These are phyloP conservation scores for Jamesozyma rosinii DNA, from an alignment of 805 yeast genomes.

Conservation along the genomic window DNA sequence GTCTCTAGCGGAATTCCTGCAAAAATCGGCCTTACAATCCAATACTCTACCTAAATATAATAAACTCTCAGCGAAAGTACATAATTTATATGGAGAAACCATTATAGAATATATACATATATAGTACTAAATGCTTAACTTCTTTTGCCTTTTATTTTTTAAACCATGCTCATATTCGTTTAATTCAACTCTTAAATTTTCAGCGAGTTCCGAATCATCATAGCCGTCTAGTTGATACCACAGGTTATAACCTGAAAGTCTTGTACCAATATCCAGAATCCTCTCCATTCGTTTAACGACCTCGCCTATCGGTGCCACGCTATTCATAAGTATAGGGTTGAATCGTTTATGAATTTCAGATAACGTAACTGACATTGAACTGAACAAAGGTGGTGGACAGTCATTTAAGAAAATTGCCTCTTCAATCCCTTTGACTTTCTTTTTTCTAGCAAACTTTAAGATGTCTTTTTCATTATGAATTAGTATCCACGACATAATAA, in stretches of 20 bases:
- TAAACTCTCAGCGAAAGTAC: background rate
- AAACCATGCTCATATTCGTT: slow-evolving; percentile 43
- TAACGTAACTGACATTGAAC: slow-evolving; percentile 59
- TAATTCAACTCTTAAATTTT: slow-evolving; percentile 49
- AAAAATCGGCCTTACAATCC: slow-evolving; percentile 27
- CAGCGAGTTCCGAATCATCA: slow-evolving; percentile 59
- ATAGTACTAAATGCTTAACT: background rate
- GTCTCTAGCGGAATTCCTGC: slow-evolving; percentile 7
- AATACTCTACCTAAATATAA: slow-evolving; percentile 19
- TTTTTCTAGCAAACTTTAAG: slow-evolving; percentile 14
- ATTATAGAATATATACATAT: background rate
- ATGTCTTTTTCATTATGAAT: slow-evolving; percentile 27
- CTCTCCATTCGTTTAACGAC: slow-evolving; percentile 55
- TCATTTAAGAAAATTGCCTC: slow-evolving; percentile 26
- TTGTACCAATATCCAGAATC: slow-evolving; percentile 49
- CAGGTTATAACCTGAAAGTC: slow-evolving; percentile 52
- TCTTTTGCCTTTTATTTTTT: slow-evolving; percentile 29
- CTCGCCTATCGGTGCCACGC: slow-evolving; percentile 48
- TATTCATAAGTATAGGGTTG: slow-evolving; percentile 54
- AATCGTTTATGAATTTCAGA: slow-evolving; percentile 57
- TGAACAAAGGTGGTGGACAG: slow-evolving; percentile 35
- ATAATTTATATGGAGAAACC: background rate
- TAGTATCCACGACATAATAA: slow-evolving; percentile 29
- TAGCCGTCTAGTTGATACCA: slow-evolving; percentile 82
- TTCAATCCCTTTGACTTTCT: slow-evolving; percentile 10